phyloP scores from a whole-genome alignment of 1,139 yeast species.

The Pichia sp. region DNA sequence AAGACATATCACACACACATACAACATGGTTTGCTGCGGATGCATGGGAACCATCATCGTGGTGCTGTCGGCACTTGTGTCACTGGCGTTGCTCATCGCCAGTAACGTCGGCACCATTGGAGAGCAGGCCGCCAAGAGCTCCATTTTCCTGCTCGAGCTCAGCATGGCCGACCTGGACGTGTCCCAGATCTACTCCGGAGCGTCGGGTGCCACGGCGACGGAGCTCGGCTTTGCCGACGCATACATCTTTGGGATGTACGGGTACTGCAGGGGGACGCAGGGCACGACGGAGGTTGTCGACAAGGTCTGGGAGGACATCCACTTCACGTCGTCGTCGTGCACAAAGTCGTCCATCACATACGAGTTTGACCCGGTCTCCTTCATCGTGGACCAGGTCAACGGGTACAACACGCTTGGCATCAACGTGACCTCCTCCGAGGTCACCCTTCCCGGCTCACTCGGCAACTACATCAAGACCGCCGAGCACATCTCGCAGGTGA shows the following conservation, averaged over 20 bases:
- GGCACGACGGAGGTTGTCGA: conserved; percentile 17
- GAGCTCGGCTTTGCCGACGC: conserved; percentile 55
- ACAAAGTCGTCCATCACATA: conserved; percentile 47
- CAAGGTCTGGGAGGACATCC: conserved; percentile 23
- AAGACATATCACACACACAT: neutral
- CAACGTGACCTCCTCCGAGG: conserved; percentile 17
- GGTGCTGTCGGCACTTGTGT: conserved; percentile 14
- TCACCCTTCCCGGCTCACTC: conserved; percentile 35
- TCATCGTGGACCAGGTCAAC: conserved; percentile 43
- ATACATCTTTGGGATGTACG: conserved; percentile 67
- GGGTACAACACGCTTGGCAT: conserved; percentile 21
- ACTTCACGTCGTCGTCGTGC: conserved; percentile 52
- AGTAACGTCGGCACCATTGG: conserved; percentile 24
- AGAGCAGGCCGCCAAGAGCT: conserved; percentile 34
- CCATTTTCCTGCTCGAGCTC: conserved; percentile 41
- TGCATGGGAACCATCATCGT: conserved; percentile 11
- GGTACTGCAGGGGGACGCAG: conserved; percentile 61
- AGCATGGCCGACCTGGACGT: conserved; percentile 34
- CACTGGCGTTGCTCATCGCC: conserved; percentile 17
- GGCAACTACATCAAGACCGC: conserved; percentile 34
- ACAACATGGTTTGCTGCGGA: conserved; percentile 11
- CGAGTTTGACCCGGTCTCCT: conserved; percentile 48
- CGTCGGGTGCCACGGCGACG: conserved; percentile 18
- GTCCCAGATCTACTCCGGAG: conserved; percentile 20
- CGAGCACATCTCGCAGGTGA: conserved; percentile 40